Evolutionary conservation across 2,329 filamentous ascomycete genomes (phyloP), one percentile per base, ranked within the genome.

Genomic region (Sphaerulina populicola): DNA sequence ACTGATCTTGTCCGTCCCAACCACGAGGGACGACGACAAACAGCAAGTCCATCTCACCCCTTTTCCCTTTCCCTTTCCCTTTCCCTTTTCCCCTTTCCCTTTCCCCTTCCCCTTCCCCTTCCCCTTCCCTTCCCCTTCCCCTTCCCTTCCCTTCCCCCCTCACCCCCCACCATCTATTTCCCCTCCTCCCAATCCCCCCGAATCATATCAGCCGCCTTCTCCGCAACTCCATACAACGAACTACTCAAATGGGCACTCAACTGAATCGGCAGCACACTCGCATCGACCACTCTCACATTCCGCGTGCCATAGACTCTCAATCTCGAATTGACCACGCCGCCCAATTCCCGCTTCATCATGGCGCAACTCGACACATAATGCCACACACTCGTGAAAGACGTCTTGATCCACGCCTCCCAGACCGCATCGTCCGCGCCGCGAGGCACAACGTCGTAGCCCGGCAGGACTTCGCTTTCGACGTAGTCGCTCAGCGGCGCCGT

Each of bases 121-220:
- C 3, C 18, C 2, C 18, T 3, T 18, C 18, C 18, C 2, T 18
- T 3, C 18, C 18, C 18, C 2, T 3, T 3, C 18, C 18, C 18
- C n/a, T n/a, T n/a, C 18, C 2, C 18, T 3, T 18, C 18, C 18
- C 2, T 18, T 3, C 18, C 18, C 18, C 2, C 18, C n/a, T 3
- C 18, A n/a, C n/a, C n/a, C n/a, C n/a, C n/a, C n/a, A n/a, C 18
- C 18, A 18, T 3, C 18, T 18, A 18, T 18, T 18, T 27, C 8
- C 10, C 14, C 37, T 9, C 18, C 14, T 41, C 14, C 47, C 37
- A 41, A 44, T 57, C 56, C 30, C 56, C 51, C 37, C 54, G 58
- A 27, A 65, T 60, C 14, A 62, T 52, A 43, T 57, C 59, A 4
- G 62, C 49, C 58, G 70, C 72, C 68, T 73, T 73, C 57, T 66